Evolutionary conservation across 2,329 filamentous ascomycete genomes (phyloP).

Genomic region (Ceratocystis cubensis): DNA sequence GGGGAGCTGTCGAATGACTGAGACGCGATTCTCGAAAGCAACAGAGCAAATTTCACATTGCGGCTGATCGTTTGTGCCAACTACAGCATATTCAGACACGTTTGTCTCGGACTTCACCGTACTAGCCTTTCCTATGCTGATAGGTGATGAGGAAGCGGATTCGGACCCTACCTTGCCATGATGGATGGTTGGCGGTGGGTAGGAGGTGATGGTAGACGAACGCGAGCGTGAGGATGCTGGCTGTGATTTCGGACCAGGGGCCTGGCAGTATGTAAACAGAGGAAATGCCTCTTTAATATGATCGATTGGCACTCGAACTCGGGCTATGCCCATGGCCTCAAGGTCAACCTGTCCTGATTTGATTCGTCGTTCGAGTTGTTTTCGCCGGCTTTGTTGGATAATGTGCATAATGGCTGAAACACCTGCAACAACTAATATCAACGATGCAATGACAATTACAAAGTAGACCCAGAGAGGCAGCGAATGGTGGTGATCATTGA

Average conservation of each 20-base stretch:
- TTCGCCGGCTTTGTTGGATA: conserved; percentile 59
- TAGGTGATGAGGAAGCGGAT: conserved; percentile 24
- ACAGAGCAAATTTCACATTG: conserved; percentile 85
- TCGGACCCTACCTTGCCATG: conserved; percentile 4
- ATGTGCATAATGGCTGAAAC: conserved; percentile 65
- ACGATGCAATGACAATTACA: conserved; percentile 55
- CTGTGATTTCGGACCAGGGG: conserved; percentile 32
- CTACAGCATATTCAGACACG: conserved; percentile 17
- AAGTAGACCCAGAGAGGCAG: conserved; percentile 74
- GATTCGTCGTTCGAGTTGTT: conserved; percentile 56
- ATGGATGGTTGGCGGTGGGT: background rate
- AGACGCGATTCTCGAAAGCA: conserved; percentile 56
- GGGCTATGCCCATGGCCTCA: conserved; percentile 73
- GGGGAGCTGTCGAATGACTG: conserved; percentile 69
- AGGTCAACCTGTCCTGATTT: conserved; percentile 70
- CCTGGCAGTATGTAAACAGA: conserved; percentile 60
- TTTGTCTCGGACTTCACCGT: background rate
- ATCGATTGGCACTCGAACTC: conserved; percentile 60
- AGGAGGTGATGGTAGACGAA: background rate
- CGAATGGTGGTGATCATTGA: conserved; percentile 38
- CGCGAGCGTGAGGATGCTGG: conserved; percentile 20
- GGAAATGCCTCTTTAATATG: conserved; percentile 59
- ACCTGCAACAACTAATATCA: conserved; percentile 52
- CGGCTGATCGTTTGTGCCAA: conserved; percentile 55
- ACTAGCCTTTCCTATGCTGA: conserved; percentile 23